Conservation (phyloP, 2,329 filamentous ascomycete genomes). For the Xylariaceae sp. region DNA sequence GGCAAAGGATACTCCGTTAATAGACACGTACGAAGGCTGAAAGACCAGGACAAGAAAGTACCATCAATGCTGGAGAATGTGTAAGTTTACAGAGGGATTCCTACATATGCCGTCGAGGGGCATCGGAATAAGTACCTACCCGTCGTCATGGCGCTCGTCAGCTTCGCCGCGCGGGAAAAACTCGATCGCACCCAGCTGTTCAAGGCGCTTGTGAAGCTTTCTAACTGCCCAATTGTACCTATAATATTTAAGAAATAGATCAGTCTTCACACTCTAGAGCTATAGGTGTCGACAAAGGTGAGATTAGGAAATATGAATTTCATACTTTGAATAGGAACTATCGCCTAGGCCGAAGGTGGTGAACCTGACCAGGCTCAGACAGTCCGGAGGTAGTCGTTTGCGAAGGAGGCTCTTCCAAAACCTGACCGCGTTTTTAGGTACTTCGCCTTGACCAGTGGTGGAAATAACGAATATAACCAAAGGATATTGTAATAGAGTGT, state of each 20-base stretch:
- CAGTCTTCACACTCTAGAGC: constrained; percentile 10
- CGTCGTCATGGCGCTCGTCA: constrained; percentile 92
- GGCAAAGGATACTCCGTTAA: constrained; percentile 71
- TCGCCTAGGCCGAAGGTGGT: constrained; percentile 91
- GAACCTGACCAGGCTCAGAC: constrained; percentile 70
- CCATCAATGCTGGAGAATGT: constrained; percentile 69
- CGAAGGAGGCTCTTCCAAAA: constrained; percentile 88
- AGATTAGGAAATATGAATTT: neutral
- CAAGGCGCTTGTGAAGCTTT: constrained; percentile 81
- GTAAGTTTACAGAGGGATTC: constrained; percentile 7
- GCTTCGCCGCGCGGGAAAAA: constrained; percentile 81
- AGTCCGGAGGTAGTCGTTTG: constrained; percentile 73
- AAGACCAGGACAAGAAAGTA: constrained; percentile 77
- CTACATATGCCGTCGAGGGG: neutral
- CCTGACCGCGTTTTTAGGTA: constrained; percentile 77
- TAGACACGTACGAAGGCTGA: constrained; percentile 67
- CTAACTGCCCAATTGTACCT: constrained; percentile 93
- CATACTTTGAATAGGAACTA: constrained; percentile 88
- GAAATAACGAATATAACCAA: constrained; percentile 82
- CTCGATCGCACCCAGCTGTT: constrained; percentile 79
- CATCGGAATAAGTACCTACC: constrained; percentile 45
- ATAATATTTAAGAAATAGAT: constrained; percentile 8
- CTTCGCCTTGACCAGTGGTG: constrained; percentile 92
- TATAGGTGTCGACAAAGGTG: constrained; percentile 1
- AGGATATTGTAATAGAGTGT: constrained; percentile 51